phyloP scores from a whole-genome alignment of 345 rosid species.

The Garcia nutans region DNA sequence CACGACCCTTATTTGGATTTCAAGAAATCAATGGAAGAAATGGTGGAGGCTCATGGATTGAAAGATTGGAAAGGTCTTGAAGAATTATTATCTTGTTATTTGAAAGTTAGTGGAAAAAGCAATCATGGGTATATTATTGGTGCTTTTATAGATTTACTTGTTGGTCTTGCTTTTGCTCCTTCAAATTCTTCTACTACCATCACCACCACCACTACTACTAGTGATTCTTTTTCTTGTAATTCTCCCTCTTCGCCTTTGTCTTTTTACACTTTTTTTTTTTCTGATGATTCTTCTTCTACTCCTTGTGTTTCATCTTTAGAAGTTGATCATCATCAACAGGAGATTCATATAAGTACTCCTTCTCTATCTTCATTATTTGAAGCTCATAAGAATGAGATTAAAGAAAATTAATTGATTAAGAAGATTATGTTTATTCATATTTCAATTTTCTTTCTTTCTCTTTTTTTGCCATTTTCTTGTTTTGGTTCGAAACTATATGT shows the following conservation, averaged over 20 bases:
- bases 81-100: constrained; percentile 30
- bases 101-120: constrained; percentile 31
- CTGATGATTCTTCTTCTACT: constrained; percentile 45
- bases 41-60: constrained; percentile 34
- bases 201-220: neutral
- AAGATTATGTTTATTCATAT: constrained; percentile 11
- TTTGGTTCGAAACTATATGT: neutral
- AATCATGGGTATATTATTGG: constrained; percentile 37
- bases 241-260: constrained; percentile 33
- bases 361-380: constrained; percentile 41
- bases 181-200: neutral
- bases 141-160: constrained; percentile 34
- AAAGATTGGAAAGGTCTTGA: constrained; percentile 33
- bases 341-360: constrained; percentile 20
- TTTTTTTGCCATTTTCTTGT: neutral
- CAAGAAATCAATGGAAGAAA: constrained; percentile 40
- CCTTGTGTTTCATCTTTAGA: constrained; percentile 39
- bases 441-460: neutral
- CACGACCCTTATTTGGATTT: constrained; percentile 32
- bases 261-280: constrained; percentile 41
- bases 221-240: neutral
- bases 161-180: constrained; percentile 4
- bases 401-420: neutral
- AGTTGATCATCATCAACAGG: constrained; percentile 23
- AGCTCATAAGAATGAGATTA: constrained; percentile 34